phyloP scores from a whole-genome alignment of 2,329 filamentous ascomycete genomes.

The Colletotrichum higginsianum region DNA sequence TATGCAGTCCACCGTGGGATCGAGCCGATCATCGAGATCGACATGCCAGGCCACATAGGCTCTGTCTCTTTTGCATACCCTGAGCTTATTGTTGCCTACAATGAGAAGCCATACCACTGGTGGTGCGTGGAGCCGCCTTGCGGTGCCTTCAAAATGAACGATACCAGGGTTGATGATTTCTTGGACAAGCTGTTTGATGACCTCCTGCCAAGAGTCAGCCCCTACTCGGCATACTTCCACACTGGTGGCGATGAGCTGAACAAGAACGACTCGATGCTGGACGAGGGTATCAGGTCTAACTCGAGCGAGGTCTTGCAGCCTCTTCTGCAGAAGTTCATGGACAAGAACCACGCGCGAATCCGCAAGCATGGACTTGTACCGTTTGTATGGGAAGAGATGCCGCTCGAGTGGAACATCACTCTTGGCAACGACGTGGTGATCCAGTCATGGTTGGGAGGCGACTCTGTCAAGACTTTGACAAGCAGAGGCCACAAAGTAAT shows the following conservation, averaged over 20 bases:
- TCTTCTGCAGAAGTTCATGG: conserved; percentile 83
- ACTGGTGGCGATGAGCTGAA: conserved; percentile 92
- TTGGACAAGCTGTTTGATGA: conserved; percentile 82
- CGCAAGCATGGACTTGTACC: conserved; percentile 76
- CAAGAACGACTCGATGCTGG: conserved; percentile 79
- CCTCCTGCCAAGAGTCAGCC: conserved; percentile 78
- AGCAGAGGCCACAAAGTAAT: conserved; percentile 78
- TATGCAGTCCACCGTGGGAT: conserved; percentile 80
- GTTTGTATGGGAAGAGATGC: conserved; percentile 91
- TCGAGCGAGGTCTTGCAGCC: conserved; percentile 76
- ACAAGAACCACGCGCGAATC: conserved; percentile 77
- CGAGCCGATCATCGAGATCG: conserved; percentile 81
- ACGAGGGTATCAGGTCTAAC: conserved; percentile 80
- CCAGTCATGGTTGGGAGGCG: conserved; percentile 82
- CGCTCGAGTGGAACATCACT: conserved; percentile 82
- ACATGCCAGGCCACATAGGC: conserved; percentile 85
- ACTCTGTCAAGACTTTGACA: conserved; percentile 73
- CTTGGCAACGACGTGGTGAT: conserved; percentile 80
- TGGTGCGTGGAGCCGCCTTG: conserved; percentile 77
- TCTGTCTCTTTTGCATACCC: conserved; percentile 77
- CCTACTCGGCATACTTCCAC: conserved; percentile 84
- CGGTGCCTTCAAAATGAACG: conserved; percentile 83
- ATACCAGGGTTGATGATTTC: conserved; percentile 78
- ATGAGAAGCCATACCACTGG: conserved; percentile 68
- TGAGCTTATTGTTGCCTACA: conserved; percentile 78